Evolutionary conservation across 805 yeast genomes (phyloP), one percentile per base, ranked within the genome.

Genomic region (Candida loeiensis): DNA sequence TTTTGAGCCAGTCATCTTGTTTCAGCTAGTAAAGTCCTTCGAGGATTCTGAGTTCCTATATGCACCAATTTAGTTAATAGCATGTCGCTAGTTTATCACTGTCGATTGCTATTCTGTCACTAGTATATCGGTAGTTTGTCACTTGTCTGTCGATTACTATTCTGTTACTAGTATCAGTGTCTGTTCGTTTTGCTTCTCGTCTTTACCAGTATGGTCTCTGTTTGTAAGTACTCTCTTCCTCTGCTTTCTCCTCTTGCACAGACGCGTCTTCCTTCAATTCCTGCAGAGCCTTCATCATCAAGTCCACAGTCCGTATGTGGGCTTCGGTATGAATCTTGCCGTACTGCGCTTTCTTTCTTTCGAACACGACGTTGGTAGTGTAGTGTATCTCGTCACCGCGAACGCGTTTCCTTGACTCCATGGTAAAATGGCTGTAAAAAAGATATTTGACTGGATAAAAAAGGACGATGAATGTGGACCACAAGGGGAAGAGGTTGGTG

Each of bases 261-360:
- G 11, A 30, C 33, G 33, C 33, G 33, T 30, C 33, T 7, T 26
- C 15, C 29, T 25, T 27, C 17, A 39, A 34, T 11, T 33, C 29
- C 29, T 19, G 25, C 50, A 52, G 62, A 1, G 66, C 59, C 18
- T 46, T 43, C 66, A 65, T 59, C 59, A 65, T 45, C 48, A 63
- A 44, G 6, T 49, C 34, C 6, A 65, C 57, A 0, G 69, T 65
- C n/a, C 45, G 34, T 5, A 41, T 25, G 41, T 65, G 71, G 2
- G 47, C 47, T 19, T 64, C 63, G 21, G 62, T 51, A 32, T 59
- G 66, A 34, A 65, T 62, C 36, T 50, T 52, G 16, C 39, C 41
- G 1, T 39, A 45, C 45, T 65, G 71, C 4, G 34, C 7, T 12
- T 51, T 45, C 39, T 64, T 63, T 11, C 25, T 18, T 9, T 15